phyloP scores from a whole-genome alignment of 2,329 filamentous ascomycete species.

The Claviceps monticola region DNA sequence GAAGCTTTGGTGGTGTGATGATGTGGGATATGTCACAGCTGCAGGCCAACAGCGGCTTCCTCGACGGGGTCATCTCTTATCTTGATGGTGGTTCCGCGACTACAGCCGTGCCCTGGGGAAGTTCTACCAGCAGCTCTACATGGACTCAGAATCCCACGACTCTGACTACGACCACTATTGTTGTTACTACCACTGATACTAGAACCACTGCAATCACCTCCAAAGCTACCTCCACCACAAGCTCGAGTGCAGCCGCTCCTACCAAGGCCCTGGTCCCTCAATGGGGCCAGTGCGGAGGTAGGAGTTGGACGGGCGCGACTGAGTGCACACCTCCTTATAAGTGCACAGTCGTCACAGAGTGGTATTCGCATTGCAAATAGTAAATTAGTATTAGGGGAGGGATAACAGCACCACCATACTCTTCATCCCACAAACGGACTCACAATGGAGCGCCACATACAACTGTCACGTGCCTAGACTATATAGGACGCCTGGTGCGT shows the following conservation, averaged over 20 bases:
- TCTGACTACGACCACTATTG: neutral
- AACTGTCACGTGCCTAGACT: too few species aligned
- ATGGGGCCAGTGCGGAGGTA: slow-evolving; percentile 14
- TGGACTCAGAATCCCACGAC: neutral
- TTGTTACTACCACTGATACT: neutral
- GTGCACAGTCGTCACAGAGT: slow-evolving; percentile 9
- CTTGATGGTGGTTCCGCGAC: slow-evolving; percentile 11
- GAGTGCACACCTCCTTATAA: slow-evolving; percentile 11
- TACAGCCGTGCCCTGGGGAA: neutral
- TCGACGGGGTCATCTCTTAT: slow-evolving; percentile 27
- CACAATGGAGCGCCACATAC: too few species aligned
- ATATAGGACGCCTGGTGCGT: too few species aligned
- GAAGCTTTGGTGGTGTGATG: slow-evolving; percentile 54
- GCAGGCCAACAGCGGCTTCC: slow-evolving; percentile 42
- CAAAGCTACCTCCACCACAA: neutral
- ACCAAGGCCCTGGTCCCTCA: slow-evolving; percentile 10
- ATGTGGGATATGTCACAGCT: slow-evolving; percentile 54
- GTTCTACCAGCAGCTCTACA: neutral
- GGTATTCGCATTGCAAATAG: slow-evolving; percentile 9
- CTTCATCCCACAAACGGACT: too few species aligned
- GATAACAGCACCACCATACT: neutral
- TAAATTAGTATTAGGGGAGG: too few species aligned
- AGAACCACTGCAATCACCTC: neutral
- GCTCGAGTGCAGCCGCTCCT: slow-evolving; percentile 4
- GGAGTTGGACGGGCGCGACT: slow-evolving; percentile 11